These are phyloP conservation scores for Saccharomycopsis fermentans DNA, from an alignment of 805 yeast genomes.

Conservation along the genomic window DNA sequence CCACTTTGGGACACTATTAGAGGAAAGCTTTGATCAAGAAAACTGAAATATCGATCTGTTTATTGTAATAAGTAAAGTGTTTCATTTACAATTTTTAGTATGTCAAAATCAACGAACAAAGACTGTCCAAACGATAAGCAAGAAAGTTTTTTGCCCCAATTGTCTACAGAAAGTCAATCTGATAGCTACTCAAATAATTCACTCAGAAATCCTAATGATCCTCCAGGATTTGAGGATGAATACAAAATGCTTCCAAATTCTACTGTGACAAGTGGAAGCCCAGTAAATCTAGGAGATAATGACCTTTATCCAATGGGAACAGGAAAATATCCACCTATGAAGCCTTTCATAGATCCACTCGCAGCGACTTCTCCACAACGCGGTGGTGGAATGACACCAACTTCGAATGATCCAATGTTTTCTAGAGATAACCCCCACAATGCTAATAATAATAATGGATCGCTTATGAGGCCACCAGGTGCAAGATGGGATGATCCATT, in stretches of 20 bases:
- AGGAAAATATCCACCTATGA: slow-evolving; percentile 24
- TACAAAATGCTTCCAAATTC: slow-evolving; percentile 21
- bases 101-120: background rate
- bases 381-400: slow-evolving; percentile 28
- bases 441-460: slow-evolving; percentile 10
- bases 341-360: slow-evolving; percentile 22
- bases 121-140: too few relatives aligned
- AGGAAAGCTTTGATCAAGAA: background rate
- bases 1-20: background rate
- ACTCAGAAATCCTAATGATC: slow-evolving; percentile 28
- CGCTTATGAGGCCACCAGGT: slow-evolving; percentile 26
- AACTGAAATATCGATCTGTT: background rate
- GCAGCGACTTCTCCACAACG: slow-evolving; percentile 16
- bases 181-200: background rate
- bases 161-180: background rate
- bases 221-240: slow-evolving; percentile 29
- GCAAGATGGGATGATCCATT: slow-evolving; percentile 31
- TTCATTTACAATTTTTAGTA: background rate
- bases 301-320: slow-evolving; percentile 28
- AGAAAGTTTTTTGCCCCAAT: background rate
- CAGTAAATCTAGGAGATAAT: slow-evolving; percentile 21
- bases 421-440: slow-evolving; percentile 13
- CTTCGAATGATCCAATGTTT: slow-evolving; percentile 23
- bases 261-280: background rate
- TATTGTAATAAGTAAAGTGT: too few relatives aligned